Evolutionary conservation across 148 eudicot genomes (phyloP), one percentile per base, ranked within the genome.

Genomic region (Rhododendron simsii): DNA sequence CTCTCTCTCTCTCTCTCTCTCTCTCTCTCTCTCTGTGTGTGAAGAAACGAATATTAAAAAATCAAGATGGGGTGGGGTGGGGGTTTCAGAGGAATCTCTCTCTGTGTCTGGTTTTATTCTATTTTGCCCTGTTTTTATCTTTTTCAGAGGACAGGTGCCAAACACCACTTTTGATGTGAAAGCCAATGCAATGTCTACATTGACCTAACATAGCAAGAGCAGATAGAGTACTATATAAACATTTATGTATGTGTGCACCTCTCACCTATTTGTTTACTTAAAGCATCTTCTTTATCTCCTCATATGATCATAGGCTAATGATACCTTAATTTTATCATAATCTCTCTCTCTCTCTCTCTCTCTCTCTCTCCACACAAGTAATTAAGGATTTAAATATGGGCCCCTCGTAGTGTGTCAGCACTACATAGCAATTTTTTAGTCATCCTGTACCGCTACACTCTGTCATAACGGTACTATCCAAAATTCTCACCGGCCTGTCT

Each of bases 291-390:
- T 35, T 75, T 35, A 67, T 73, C 18, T 86, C 81, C 65, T 84
- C 18, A 87, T 84, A 33, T 84, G 84, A 84, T 87, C 26, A 87
- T 84, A 65, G 51, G 41, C 85, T 84, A 89, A 89, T 84, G 10
- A 87, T 89, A 75, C 41, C 41, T 73, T 5, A 41, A 41, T 41
- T 33, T 28, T 21, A 18, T 73, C 6, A 69, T 69, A 26, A 69
- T 26, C 5, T 33, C 73, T 63, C 28, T 21, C 69, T 30, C 71
- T 61, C 26, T 21, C 69, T 61, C 69, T 21, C 61, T 4, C 21
- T 51, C 57, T 51, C 44, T 39, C 44, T 45, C 11, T 45, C 48
- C 11, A 45, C 50, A 47, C 1, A 47, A 47, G 55, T 51, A 51
- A 11, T 57, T 14, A 53, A 55, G 59, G 21, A 15, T 14, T 55